Base-by-base conservation (phyloP, 2,329 filamentous ascomycete genomes). In the Pyrenochaeta sp. region DNA sequence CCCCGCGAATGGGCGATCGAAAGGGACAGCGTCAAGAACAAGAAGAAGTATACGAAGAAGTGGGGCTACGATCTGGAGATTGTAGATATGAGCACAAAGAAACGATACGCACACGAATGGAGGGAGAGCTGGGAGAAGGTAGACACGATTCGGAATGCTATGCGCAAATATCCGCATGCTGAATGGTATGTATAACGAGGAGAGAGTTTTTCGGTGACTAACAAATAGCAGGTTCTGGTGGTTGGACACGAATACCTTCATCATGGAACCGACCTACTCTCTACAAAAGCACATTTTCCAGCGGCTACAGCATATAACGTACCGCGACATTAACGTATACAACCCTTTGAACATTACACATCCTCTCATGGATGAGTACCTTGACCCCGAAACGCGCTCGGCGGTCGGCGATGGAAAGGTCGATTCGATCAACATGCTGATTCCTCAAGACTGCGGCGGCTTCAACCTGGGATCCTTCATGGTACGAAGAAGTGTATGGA, bases 111-210 rank as follows among this genome's bases (percentile, higher is more conserved):
- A 28, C 95, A 99, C 80, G 95, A 99, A 80, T 99, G 95, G 95
- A 88, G 95, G 72, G 95, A 99, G 80, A 96, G 94, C 77, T 99
- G 95, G 95, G 95, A 99, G 80, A 99, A 98, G 83, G 93, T 97
- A 60, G 95, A 99, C 77, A 92, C 92, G 42, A 88, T 99, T 70
- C 88, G 94, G 59, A 91, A 92, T 60, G 89, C 90, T 44, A 89
- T 99, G 85, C 87, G 89, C 75, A 97, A 97, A 77, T 97, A 98
- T 74, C 95, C 95, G 28, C 86, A 96, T 64, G 95, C 94, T 34
- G 94, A 99, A 82, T 99, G 95, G 95, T 97, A 83, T 79, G 88
- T 79, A 25, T 39, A 19, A 37, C 34, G 12, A 24, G 28, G 27
- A 15, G 6, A 25, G 30, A 3, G 25, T 25, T n/a, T 42, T 40